Percentiles rank a stretch among this genome's conserved stretches.
Evolutionary conservation across 2,329 filamentous ascomycete species (phyloP).

Genomic region (Rhynchosporium agropyri): DNA sequence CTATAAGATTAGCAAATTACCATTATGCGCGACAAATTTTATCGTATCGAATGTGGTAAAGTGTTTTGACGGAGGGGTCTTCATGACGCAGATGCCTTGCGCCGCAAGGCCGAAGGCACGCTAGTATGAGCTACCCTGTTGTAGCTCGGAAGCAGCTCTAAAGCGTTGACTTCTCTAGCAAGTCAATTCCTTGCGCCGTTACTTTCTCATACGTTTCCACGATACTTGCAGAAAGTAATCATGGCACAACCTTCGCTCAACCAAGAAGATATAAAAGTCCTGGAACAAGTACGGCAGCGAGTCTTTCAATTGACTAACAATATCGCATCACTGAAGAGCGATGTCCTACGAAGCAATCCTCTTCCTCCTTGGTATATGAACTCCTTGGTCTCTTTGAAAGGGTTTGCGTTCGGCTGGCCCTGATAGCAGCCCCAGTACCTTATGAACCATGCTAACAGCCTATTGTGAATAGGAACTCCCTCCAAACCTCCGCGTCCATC

Average conservation of each 20-base stretch:
- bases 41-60: background rate
- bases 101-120: conserved; percentile 5
- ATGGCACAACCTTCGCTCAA: conserved; percentile 35
- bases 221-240: conserved; percentile 2
- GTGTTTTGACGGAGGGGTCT: background rate
- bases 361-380: conserved; percentile 65
- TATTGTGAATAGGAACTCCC: conserved; percentile 58
- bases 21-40: conserved; percentile 14
- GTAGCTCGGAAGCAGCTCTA: background rate
- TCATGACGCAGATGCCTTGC: conserved; percentile 19
- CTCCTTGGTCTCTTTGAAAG: too few relatives aligned
- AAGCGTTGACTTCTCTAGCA: background rate
- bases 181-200: background rate
- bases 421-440: too few relatives aligned
- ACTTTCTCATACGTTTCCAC: background rate
- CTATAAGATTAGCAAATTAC: background rate
- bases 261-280: conserved; percentile 63
- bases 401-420: background rate
- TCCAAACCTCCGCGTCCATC: conserved; percentile 72
- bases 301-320: conserved; percentile 70
- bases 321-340: conserved; percentile 63
- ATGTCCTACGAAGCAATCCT: conserved; percentile 63
- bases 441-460: conserved; percentile 5
- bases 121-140: background rate
- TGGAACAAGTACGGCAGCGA: conserved; percentile 71